Conservation (phyloP, 805 yeast genomes). For the Monosporozyma siamensis region DNA sequence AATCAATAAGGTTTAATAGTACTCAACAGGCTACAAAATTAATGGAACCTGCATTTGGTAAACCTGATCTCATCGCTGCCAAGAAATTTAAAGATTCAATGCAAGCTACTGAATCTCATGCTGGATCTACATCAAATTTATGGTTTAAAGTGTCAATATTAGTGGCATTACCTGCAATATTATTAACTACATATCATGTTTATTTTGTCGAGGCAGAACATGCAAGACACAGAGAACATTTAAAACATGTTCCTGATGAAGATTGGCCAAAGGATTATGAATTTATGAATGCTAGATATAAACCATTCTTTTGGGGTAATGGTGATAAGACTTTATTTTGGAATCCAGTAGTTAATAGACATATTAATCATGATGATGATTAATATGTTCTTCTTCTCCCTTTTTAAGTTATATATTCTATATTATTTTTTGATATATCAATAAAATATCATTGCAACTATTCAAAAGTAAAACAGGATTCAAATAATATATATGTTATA, state of each 20-base stretch:
- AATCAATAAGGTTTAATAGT: not conserved
- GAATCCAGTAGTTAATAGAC: conserved; percentile 89
- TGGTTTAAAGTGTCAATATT: conserved; percentile 82
- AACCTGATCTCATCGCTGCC: conserved; percentile 49
- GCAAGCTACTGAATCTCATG: conserved; percentile 70
- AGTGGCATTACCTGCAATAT: conserved; percentile 76
- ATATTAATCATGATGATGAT: conserved; percentile 37
- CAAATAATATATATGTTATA: too few species aligned
- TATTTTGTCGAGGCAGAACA: conserved; percentile 78
- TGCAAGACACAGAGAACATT: conserved; percentile 79
- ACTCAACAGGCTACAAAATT: conserved; percentile 32
- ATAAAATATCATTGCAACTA: too few species aligned
- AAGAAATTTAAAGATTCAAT: conserved; percentile 53
- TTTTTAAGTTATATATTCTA: too few species aligned
- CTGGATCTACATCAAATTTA: conserved; percentile 58
- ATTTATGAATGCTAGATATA: conserved; percentile 81
- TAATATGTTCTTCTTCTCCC: not conserved
- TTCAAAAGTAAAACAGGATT: too few species aligned
- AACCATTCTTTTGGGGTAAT: conserved; percentile 96
- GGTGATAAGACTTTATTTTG: conserved; percentile 97
- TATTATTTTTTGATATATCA: too few species aligned
- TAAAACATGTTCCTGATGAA: conserved; percentile 61
- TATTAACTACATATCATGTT: conserved; percentile 70
- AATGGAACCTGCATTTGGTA: conserved; percentile 34
- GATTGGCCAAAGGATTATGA: conserved; percentile 90